phyloP scores from a whole-genome alignment of 2,329 filamentous ascomycete species.

The Aspergillus sp. region DNA sequence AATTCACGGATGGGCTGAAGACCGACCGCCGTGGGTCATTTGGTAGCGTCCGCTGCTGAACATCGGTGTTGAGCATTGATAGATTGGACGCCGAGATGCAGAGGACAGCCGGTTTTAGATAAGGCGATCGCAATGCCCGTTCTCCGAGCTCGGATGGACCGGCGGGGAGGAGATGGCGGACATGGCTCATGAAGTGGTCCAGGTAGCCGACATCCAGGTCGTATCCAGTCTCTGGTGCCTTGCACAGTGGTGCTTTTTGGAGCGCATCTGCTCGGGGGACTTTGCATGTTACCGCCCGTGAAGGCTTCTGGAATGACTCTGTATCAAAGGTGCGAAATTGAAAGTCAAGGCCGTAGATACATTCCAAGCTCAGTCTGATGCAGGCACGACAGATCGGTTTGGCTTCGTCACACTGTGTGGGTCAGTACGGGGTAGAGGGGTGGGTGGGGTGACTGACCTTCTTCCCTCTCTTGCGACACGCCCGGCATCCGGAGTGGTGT shows the following conservation, averaged over 20 bases:
- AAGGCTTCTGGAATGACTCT: neutral
- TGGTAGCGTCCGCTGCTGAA: conserved; percentile 4
- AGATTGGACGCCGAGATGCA: conserved; percentile 18
- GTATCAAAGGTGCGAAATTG: conserved; percentile 8
- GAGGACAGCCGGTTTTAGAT: conserved; percentile 2
- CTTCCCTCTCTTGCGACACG: conserved; percentile 17
- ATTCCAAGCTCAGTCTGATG: conserved; percentile 12
- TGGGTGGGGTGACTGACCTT: conserved; percentile 1
- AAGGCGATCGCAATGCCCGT: neutral
- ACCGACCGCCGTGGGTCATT: neutral
- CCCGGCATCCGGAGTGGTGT: conserved; percentile 12
- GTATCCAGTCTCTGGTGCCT: neutral
- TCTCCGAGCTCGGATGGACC: neutral
- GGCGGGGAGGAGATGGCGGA: neutral
- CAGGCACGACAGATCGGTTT: conserved; percentile 15
- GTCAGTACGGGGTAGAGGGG: neutral
- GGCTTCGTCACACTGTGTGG: conserved; percentile 16
- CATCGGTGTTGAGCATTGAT: conserved; percentile 13
- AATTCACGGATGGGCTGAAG: neutral
- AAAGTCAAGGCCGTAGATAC: conserved; percentile 14
- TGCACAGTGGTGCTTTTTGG: neutral
- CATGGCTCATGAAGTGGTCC: neutral
- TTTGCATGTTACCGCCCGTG: neutral
- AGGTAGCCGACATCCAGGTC: neutral
- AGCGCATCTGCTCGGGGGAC: neutral